These are phyloP conservation scores for Fusarium bactridioides DNA, from an alignment of 2,329 filamentous ascomycete genomes.

Conservation along the genomic window DNA sequence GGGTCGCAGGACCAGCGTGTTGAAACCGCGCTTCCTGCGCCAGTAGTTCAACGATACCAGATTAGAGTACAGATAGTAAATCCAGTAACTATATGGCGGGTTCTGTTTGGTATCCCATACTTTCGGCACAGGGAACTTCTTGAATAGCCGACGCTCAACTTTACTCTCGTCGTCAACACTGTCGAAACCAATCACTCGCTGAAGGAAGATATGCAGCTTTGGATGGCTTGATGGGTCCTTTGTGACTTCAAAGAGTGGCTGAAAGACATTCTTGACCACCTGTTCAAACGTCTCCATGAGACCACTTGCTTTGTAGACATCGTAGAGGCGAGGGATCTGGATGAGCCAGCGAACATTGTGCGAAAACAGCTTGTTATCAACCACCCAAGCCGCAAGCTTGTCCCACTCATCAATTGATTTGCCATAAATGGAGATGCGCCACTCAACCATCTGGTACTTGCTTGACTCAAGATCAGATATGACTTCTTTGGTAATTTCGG, in stretches of 20 bases:
- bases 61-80: slow-evolving; percentile 96
- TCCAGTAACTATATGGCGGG: slow-evolving; percentile 98
- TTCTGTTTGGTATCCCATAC: slow-evolving; percentile 94
- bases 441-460: slow-evolving; percentile 99
- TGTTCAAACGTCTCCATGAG: slow-evolving; percentile 91
- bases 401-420: slow-evolving; percentile 95
- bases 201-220: slow-evolving; percentile 92
- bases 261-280: slow-evolving; percentile 89
- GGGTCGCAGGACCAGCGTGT: slow-evolving; percentile 90
- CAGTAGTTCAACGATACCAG: slow-evolving; percentile 91
- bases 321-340: slow-evolving; percentile 91
- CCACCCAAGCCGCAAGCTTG: slow-evolving; percentile 94
- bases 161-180: slow-evolving; percentile 99
- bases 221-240: slow-evolving; percentile 85
- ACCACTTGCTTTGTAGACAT: slow-evolving; percentile 90
- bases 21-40: slow-evolving; percentile 91
- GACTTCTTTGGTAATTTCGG: slow-evolving; percentile 97
- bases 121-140: slow-evolving; percentile 91
- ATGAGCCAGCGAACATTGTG: slow-evolving; percentile 98
- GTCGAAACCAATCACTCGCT: slow-evolving; percentile 95
- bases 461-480: slow-evolving; percentile 96
- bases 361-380: slow-evolving; percentile 97
- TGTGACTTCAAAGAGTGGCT: slow-evolving; percentile 93
- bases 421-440: slow-evolving; percentile 97
- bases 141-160: slow-evolving; percentile 89